These are phyloP conservation scores for Phaeomoniella chlamydospora DNA, from an alignment of 2,329 filamentous ascomycete species.

Conservation along the genomic window DNA sequence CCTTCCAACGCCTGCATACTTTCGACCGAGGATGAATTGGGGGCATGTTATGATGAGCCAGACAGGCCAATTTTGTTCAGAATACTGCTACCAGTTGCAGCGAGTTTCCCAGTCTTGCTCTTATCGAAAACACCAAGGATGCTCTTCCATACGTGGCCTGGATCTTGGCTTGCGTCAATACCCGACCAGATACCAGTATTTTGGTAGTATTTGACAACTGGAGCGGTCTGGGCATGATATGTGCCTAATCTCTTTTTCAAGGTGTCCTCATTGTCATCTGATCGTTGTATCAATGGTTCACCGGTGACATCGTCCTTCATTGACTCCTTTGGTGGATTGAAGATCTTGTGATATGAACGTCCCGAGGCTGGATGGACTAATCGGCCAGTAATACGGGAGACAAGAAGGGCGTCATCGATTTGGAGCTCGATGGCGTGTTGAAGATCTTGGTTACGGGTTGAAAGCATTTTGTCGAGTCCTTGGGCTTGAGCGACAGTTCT, in stretches of 20 bases:
- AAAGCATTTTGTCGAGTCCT: slow-evolving; percentile 85
- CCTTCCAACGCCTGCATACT: too few relatives aligned
- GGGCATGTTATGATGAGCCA: not conserved
- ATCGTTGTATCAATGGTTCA: slow-evolving; percentile 90
- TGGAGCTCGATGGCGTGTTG: slow-evolving; percentile 94
- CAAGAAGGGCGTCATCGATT: slow-evolving; percentile 87
- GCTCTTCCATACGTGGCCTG: slow-evolving; percentile 88
- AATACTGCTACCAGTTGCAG: slow-evolving; percentile 25
- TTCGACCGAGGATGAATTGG: too few relatives aligned
- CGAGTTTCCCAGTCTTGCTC: slow-evolving; percentile 35
- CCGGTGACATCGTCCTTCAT: slow-evolving; percentile 97
- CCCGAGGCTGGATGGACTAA: slow-evolving; percentile 91
- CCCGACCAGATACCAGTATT: slow-evolving; percentile 94
- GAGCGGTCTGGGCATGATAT: slow-evolving; percentile 86
- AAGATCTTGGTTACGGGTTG: slow-evolving; percentile 61
- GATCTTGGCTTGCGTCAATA: slow-evolving; percentile 91
- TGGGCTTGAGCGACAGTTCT: slow-evolving; percentile 92
- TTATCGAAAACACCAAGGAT: slow-evolving; percentile 71
- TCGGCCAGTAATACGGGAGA: slow-evolving; percentile 91
- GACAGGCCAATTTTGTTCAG: slow-evolving; percentile 38
- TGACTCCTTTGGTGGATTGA: slow-evolving; percentile 86
- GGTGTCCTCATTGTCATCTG: slow-evolving; percentile 91
- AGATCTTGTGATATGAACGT: slow-evolving; percentile 94
- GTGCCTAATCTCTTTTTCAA: slow-evolving; percentile 88
- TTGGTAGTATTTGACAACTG: slow-evolving; percentile 93